A percentile compares a stretch with the other conserved stretches of the same genome.
phyloP scores from a whole-genome alignment of 176 grass and related monocot species.

The Tuctoria greenei region DNA sequence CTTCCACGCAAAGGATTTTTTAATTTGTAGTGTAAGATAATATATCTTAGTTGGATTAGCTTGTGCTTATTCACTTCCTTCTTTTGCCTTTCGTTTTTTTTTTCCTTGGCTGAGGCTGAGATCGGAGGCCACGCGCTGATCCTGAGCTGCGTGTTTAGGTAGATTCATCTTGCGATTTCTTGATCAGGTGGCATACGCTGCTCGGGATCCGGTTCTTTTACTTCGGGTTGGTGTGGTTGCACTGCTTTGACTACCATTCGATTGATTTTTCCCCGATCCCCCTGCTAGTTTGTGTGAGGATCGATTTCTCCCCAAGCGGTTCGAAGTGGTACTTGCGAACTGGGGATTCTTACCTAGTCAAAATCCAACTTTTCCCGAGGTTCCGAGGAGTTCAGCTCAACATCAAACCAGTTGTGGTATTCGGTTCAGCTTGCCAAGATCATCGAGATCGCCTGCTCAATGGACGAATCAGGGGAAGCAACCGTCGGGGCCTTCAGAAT shows the following conservation, averaged over 20 bases:
- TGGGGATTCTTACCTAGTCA: conserved; percentile 21
- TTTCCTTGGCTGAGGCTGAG: neutral
- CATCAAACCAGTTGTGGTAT: neutral
- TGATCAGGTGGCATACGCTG: conserved; percentile 14
- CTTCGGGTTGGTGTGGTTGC: conserved; percentile 22
- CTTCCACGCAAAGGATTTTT: conserved; percentile 38
- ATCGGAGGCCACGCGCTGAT: neutral
- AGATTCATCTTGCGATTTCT: conserved; percentile 10
- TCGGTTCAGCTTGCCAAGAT: neutral
- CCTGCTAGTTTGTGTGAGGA: neutral
- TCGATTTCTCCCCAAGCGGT: neutral
- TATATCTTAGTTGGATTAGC: neutral
- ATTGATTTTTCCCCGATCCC: neutral
- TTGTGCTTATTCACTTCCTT: neutral
- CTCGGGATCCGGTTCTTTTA: conserved; percentile 25
- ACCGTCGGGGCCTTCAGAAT: conserved; percentile 64
- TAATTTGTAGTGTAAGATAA: neutral
- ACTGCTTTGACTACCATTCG: neutral
- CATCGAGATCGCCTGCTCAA: neutral
- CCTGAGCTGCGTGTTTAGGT: neutral
- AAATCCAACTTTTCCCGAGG: neutral
- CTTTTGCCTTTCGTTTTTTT: neutral
- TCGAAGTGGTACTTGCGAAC: neutral
- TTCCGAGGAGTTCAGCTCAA: neutral
- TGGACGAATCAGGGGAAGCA: conserved; percentile 70